phyloP scores from a whole-genome alignment of 169 alveolate genomes.

The Plasmodium cynomolgi region DNA sequence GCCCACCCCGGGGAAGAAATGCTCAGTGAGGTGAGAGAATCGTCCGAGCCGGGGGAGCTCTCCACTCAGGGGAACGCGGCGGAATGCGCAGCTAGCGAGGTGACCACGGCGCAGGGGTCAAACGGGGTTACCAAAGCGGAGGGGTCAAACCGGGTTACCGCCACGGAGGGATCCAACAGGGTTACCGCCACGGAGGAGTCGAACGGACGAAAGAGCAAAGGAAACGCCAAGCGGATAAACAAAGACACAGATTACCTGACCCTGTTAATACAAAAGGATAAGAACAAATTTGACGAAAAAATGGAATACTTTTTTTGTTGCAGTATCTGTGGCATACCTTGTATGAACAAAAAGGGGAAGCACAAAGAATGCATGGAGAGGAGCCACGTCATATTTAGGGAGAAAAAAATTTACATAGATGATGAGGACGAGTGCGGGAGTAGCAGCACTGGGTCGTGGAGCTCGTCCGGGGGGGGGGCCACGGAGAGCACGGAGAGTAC shows the following conservation, averaged over 20 bases:
- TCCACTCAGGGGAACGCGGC: background rate
- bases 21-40: background rate
- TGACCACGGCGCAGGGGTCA: background rate
- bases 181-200: background rate
- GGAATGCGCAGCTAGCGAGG: background rate
- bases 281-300: background rate
- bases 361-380: conserved; percentile 12
- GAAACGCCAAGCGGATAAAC: background rate
- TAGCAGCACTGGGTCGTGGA: conserved; percentile 23
- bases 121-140: background rate
- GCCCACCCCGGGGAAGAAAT: too few species aligned
- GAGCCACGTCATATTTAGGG: conserved; percentile 15
- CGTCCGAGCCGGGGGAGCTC: background rate
- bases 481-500: background rate
- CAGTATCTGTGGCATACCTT: conserved; percentile 40
- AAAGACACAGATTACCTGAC: background rate
- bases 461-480: background rate
- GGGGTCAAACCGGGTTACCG: too few species aligned
- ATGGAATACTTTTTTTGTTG: conserved; percentile 51
- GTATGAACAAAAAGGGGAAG: background rate
- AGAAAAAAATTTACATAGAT: conserved; percentile 28
- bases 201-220: background rate
- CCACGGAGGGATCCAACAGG: background rate
- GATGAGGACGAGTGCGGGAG: conserved; percentile 55
- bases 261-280: background rate